Evolutionary conservation across 495 filamentous ascomycete genomes (phyloP).

Genomic region (Massariosphaeria phaeospora): DNA sequence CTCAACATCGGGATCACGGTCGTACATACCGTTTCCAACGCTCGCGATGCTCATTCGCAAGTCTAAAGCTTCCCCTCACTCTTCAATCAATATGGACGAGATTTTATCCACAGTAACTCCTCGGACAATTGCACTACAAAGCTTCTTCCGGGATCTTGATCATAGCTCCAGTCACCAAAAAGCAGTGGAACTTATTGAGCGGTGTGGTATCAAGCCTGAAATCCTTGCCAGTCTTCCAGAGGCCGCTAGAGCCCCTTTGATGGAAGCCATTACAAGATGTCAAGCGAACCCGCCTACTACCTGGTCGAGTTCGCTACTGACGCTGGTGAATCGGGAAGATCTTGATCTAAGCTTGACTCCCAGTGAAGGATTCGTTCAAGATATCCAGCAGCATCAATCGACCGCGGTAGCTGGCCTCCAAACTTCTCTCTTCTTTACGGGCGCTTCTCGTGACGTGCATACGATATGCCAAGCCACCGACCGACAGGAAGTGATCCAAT

Average conservation of each 20-base stretch:
- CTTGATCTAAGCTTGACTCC: conserved; percentile 40
- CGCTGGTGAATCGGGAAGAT: conserved; percentile 77
- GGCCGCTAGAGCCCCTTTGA: conserved; percentile 68
- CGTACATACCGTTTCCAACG: conserved; percentile 24
- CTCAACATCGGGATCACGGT: conserved; percentile 33
- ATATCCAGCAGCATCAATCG: conserved; percentile 37
- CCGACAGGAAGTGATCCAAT: conserved; percentile 18
- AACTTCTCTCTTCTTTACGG: conserved; percentile 30
- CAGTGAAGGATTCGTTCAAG: conserved; percentile 10
- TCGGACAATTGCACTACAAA: conserved; percentile 34
- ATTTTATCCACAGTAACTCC: conserved; percentile 25
- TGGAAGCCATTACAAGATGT: conserved; percentile 76
- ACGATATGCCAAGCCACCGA: conserved; percentile 59
- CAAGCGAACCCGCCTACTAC: conserved; percentile 72
- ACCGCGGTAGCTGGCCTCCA: conserved; percentile 38
- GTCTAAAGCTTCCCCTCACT: conserved; percentile 27
- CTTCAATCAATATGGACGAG: conserved; percentile 23
- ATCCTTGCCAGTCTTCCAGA: conserved; percentile 80
- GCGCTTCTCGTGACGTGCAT: conserved; percentile 63
- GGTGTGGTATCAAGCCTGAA: conserved; percentile 51
- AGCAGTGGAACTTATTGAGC: conserved; percentile 55
- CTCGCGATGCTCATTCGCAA: conserved; percentile 28
- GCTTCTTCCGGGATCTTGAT: conserved; percentile 36
- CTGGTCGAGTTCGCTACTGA: conserved; percentile 65
- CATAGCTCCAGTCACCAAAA: conserved; percentile 4